These are phyloP conservation scores for Dipteronia sinensis DNA, from an alignment of 345 rosid species.

Conservation along the genomic window DNA sequence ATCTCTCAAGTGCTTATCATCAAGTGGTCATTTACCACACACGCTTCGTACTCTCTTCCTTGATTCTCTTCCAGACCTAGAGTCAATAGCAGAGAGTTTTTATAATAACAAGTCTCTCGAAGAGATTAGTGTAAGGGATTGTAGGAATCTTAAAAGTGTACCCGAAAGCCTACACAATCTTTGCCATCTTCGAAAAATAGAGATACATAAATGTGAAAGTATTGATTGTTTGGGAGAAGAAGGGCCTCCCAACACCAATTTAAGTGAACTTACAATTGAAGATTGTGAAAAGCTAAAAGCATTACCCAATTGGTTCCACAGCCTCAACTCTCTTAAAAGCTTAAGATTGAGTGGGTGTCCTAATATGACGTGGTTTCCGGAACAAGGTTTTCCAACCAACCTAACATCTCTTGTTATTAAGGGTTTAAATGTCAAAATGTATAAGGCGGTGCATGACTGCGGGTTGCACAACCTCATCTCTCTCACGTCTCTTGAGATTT, in stretches of 20 bases:
- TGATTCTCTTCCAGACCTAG: no score
- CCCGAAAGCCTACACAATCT: not conserved
- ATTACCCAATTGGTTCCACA: not conserved
- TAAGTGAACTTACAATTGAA: not conserved
- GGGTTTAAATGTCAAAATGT: not conserved
- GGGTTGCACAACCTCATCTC: slow-evolving; percentile 24
- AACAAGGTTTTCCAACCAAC: slow-evolving; percentile 20
- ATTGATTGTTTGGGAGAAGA: not conserved
- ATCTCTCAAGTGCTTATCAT: no score
- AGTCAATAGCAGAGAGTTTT: not conserved
- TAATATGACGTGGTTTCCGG: slow-evolving; percentile 14
- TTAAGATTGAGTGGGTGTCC: slow-evolving; percentile 10
- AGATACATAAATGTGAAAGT: not conserved
- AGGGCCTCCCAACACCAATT: not conserved
- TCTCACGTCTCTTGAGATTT: not conserved
- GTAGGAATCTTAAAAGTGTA: not conserved
- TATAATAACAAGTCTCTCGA: not conserved
- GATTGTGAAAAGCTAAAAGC: not conserved
- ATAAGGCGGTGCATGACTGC: slow-evolving; percentile 14
- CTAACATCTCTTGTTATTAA: slow-evolving; percentile 10
- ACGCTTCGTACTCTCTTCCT: no score
- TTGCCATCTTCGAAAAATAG: not conserved
- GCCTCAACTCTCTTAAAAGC: slow-evolving; percentile 14
- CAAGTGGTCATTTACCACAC: not conserved
- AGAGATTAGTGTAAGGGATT: not conserved